phyloP scores from a whole-genome alignment of 2,329 filamentous ascomycete genomes.

The Colletotrichum orchidophilum region DNA sequence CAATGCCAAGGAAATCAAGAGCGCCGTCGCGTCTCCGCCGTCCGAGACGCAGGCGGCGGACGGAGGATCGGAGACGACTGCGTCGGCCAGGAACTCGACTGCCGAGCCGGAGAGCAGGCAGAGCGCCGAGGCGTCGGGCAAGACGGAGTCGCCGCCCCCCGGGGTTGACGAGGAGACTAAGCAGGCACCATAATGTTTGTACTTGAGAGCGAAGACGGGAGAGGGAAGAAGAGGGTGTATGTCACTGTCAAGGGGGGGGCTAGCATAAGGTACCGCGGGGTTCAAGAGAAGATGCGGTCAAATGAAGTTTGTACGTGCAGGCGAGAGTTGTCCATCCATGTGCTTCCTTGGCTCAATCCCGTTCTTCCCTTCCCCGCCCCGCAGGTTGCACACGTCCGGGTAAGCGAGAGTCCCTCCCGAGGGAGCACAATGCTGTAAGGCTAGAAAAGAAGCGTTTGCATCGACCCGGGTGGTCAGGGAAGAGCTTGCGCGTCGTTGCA shows the following conservation, averaged over 20 bases:
- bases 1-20: slow-evolving; percentile 62
- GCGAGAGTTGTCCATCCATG: not conserved
- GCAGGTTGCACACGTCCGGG: not conserved
- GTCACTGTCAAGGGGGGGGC: not conserved
- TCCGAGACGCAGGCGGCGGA: slow-evolving; percentile 21
- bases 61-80: slow-evolving; percentile 24
- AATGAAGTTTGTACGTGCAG: not conserved
- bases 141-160: slow-evolving; percentile 20
- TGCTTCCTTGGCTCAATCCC: not conserved
- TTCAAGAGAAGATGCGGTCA: not conserved
- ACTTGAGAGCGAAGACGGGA: not conserved
- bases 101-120: slow-evolving; percentile 22
- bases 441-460: not conserved
- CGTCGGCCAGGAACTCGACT: slow-evolving; percentile 13
- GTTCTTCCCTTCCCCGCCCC: not conserved
- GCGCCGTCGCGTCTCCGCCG: slow-evolving; percentile 35
- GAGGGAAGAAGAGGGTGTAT: not conserved
- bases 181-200: slow-evolving; percentile 14
- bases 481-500: not conserved
- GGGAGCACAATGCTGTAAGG: not conserved
- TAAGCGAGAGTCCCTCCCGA: not conserved
- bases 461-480: not conserved
- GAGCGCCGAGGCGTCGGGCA: slow-evolving; percentile 20
- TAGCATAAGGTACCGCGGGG: not conserved
- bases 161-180: slow-evolving; percentile 30